Conservation (phyloP, 2,329 filamentous ascomycete species). For the Fusarium algeriense region DNA sequence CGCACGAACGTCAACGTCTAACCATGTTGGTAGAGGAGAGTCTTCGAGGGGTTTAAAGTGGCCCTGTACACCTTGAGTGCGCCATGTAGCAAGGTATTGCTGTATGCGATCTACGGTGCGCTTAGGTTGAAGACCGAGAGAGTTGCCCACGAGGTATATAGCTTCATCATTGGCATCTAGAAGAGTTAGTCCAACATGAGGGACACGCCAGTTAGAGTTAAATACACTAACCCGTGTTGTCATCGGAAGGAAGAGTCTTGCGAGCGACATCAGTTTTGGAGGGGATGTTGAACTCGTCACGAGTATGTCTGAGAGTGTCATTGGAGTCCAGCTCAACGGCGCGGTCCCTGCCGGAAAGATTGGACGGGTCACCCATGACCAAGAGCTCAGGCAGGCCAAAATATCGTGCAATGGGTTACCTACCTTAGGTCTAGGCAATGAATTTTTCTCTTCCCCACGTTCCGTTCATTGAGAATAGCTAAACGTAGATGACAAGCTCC, state of each 20-base stretch:
- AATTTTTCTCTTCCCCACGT: slow-evolving; percentile 20
- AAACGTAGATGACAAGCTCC: slow-evolving; percentile 20
- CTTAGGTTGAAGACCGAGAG: slow-evolving; percentile 81
- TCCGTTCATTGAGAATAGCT: not conserved
- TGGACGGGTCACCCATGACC: slow-evolving; percentile 35
- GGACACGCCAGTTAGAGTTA: not conserved
- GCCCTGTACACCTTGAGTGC: slow-evolving; percentile 81
- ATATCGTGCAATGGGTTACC: slow-evolving; percentile 16
- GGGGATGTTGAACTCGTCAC: slow-evolving; percentile 79
- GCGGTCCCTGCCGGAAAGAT: slow-evolving; percentile 23
- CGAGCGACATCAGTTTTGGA: slow-evolving; percentile 53
- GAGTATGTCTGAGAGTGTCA: slow-evolving; percentile 67
- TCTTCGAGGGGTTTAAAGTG: slow-evolving; percentile 79
- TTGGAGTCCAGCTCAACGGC: slow-evolving; percentile 61
- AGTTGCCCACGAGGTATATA: slow-evolving; percentile 88
- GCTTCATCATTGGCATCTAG: slow-evolving; percentile 43
- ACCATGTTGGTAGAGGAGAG: slow-evolving; percentile 75
- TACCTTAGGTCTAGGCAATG: not conserved
- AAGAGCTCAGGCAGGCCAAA: slow-evolving; percentile 7
- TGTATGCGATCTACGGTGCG: slow-evolving; percentile 69
- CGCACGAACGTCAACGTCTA: slow-evolving; percentile 78
- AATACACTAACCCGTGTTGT: slow-evolving; percentile 15
- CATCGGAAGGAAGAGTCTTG: slow-evolving; percentile 41
- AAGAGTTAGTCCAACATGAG: not conserved
- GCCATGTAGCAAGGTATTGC: slow-evolving; percentile 82